These are phyloP conservation scores for Phytopythium aichiense DNA, from an alignment of 352 stramenopile genomes.

Conservation along the genomic window DNA sequence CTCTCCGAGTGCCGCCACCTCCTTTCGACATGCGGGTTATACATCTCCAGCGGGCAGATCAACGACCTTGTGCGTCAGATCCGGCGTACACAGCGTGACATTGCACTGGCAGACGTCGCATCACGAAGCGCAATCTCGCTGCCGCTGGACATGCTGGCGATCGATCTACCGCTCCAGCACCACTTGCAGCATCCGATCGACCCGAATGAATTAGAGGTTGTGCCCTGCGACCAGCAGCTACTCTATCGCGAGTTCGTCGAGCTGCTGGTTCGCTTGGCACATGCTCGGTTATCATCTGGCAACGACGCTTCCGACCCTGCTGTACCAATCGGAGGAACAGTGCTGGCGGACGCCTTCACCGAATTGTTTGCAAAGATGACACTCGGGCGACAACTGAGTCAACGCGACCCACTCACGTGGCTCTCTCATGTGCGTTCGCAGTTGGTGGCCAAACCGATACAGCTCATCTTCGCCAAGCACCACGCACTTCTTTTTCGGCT, in stretches of 20 bases:
- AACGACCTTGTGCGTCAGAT: constrained; percentile 32
- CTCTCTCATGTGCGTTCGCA: constrained; percentile 18
- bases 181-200: constrained; percentile 14
- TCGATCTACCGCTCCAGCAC: constrained; percentile 20
- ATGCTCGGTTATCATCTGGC: constrained; percentile 18
- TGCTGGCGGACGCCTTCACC: constrained; percentile 37
- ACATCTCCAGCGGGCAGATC: constrained; percentile 33
- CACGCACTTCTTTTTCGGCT: constrained; percentile 26
- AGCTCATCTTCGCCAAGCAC: constrained; percentile 36
- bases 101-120: constrained; percentile 13
- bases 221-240: constrained; percentile 35
- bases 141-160: constrained; percentile 10
- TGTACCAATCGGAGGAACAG: background rate
- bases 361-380: constrained; percentile 43
- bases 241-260: constrained; percentile 66
- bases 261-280: constrained; percentile 53
- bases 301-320: constrained; percentile 10
- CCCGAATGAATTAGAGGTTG: constrained; percentile 20
- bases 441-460: constrained; percentile 39
- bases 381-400: constrained; percentile 19
- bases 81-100: constrained; percentile 31
- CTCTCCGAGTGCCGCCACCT: constrained; percentile 46
- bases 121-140: constrained; percentile 10
- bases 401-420: constrained; percentile 18
- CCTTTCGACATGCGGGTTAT: constrained; percentile 38